A percentile compares a stretch with the other conserved stretches of the same genome.
phyloP scores from a whole-genome alignment of 192 early-diverging fungal species.

The Thoreauomyces humboldtii region DNA sequence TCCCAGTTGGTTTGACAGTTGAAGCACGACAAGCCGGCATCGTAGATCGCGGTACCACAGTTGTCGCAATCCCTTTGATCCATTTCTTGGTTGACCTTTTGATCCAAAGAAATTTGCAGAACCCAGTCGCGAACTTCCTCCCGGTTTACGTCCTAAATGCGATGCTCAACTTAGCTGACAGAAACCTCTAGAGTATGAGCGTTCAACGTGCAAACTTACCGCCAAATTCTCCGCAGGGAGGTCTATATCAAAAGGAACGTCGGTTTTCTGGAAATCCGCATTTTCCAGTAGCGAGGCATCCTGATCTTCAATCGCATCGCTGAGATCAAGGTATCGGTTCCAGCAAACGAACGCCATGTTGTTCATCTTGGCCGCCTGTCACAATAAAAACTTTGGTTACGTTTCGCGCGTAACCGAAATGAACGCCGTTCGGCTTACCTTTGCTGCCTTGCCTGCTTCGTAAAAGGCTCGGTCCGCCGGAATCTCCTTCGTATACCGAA shows the following conservation, averaged over 20 bases:
- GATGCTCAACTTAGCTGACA: too few relatives aligned
- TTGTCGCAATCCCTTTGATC: constrained; percentile 56
- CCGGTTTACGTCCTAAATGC: constrained; percentile 49
- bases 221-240: constrained; percentile 48
- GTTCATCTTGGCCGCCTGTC: constrained; percentile 52
- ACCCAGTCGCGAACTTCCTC: constrained; percentile 67
- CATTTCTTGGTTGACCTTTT: constrained; percentile 58
- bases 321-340: constrained; percentile 61
- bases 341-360: constrained; percentile 66
- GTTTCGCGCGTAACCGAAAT: neutral
- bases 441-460: constrained; percentile 54
- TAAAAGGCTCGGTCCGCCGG: constrained; percentile 55
- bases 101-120: constrained; percentile 60
- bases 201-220: constrained; percentile 17
- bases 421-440: constrained; percentile 32
- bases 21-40: constrained; percentile 47
- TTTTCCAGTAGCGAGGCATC: constrained; percentile 53
- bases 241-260: constrained; percentile 58
- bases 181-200: neutral
- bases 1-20: constrained; percentile 47
- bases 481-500: constrained; percentile 54
- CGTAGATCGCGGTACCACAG: constrained; percentile 54
- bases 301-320: constrained; percentile 63
- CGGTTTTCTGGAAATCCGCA: constrained; percentile 56
- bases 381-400: constrained; percentile 18